These are phyloP conservation scores for Willaertia magna DNA, from an alignment of 208 protist genomes.

Conservation along the genomic window DNA sequence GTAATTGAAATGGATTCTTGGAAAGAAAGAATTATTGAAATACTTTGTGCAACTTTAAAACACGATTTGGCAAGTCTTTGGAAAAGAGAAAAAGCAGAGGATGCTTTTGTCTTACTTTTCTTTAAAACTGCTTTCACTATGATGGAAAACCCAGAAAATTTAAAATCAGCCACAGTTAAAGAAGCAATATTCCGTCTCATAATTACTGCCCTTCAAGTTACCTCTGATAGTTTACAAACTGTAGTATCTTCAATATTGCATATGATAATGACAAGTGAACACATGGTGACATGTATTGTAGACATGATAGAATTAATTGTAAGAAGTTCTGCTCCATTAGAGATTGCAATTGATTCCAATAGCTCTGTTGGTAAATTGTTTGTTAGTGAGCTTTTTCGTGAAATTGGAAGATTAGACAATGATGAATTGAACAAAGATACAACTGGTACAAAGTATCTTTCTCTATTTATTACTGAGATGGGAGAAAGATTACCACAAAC, in stretches of 20 bases:
- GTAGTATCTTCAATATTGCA: neutral
- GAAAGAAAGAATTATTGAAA: neutral
- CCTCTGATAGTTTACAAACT: neutral
- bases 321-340: neutral
- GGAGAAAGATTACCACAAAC: slow-evolving; percentile 9
- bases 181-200: neutral
- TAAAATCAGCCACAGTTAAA: neutral
- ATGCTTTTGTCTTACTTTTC: slow-evolving; percentile 14
- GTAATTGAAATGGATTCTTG: neutral
- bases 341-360: neutral
- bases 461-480: slow-evolving; percentile 11
- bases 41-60: neutral
- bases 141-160: slow-evolving; percentile 16
- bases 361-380: neutral
- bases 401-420: neutral
- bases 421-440: slow-evolving; percentile 17
- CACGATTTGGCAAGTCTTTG: slow-evolving; percentile 14
- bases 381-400: neutral
- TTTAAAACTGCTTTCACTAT: slow-evolving; percentile 11
- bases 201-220: neutral
- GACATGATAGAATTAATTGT: neutral
- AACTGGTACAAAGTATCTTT: slow-evolving; percentile 17
- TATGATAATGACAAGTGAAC: neutral
- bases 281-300: neutral
- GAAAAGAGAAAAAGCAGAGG: slow-evolving; percentile 13